Percentiles rank a stretch among this genome's conserved stretches.
phyloP scores from a whole-genome alignment of 352 stramenopile genomes.

The Phytophthora kernoviae region DNA sequence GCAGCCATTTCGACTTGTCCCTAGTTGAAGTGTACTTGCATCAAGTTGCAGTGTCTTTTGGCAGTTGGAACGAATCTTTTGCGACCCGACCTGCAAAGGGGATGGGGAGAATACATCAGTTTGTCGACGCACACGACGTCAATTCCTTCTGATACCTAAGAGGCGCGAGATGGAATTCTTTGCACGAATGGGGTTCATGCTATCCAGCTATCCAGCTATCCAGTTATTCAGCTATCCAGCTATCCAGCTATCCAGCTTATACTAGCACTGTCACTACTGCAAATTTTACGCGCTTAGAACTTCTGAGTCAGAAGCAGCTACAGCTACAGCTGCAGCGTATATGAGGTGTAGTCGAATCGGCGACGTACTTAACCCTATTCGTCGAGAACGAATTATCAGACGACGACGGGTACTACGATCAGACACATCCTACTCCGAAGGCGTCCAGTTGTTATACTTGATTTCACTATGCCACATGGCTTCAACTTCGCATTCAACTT shows the following conservation, averaged over 20 bases:
- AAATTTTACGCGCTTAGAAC: too few species aligned
- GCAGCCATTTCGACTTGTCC: background rate
- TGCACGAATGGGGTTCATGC: too few species aligned
- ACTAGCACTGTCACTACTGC: too few species aligned
- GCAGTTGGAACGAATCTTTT: background rate
- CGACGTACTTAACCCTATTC: constrained; percentile 2
- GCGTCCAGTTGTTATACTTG: constrained; percentile 31
- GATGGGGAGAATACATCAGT: background rate
- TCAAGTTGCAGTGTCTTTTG: background rate
- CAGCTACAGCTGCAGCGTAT: too few species aligned
- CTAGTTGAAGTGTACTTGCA: background rate
- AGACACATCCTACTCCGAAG: constrained; percentile 10
- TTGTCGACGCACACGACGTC: background rate
- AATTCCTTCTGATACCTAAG: background rate
- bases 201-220: too few species aligned
- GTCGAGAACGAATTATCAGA: constrained; percentile 21
- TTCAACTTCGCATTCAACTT: constrained; percentile 37
- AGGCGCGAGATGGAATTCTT: background rate
- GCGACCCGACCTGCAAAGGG: background rate
- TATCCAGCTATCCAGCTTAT: too few species aligned
- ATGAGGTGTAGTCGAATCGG: background rate
- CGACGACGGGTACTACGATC: background rate
- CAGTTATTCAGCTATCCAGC: too few species aligned
- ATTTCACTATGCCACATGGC: constrained; percentile 26
- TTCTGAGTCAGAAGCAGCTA: too few species aligned